Evolutionary conservation across 1,139 yeast genomes (phyloP).

Genomic region (Hansenula lynferdii): DNA sequence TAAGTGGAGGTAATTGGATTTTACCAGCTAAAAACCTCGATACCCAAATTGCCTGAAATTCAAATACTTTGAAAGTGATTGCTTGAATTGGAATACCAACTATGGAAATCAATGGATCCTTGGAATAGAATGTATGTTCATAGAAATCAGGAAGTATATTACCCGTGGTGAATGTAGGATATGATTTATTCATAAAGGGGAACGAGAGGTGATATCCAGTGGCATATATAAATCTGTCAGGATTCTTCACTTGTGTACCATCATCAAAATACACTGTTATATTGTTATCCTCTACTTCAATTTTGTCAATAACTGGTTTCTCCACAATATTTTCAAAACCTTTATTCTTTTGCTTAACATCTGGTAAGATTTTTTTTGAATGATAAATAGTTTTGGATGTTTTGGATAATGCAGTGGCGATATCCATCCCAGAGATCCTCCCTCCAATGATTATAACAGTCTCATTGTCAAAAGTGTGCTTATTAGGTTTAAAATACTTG

Average conservation of each 20-base stretch:
- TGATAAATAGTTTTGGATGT: conserved; percentile 16
- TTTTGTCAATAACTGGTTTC: conserved; percentile 1
- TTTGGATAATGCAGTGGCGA: conserved; percentile 17
- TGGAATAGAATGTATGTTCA: conserved; percentile 33
- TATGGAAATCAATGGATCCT: conserved; percentile 31
- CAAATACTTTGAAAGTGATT: conserved; percentile 27
- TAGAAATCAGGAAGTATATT: conserved; percentile 18
- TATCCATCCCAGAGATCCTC: conserved; percentile 36
- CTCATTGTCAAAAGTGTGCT: conserved; percentile 23
- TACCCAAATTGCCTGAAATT: conserved; percentile 32
- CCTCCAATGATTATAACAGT: conserved; percentile 35
- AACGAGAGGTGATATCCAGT: conserved; percentile 37
- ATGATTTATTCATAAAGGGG: conserved; percentile 31
- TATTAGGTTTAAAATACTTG: conserved; percentile 27
- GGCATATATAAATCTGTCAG: conserved; percentile 33
- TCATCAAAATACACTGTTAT: conserved; percentile 30
- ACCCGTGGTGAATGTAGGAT: conserved; percentile 21
- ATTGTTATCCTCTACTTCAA: conserved; percentile 1
- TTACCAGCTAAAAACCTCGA: conserved; percentile 30
- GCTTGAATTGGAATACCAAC: conserved; percentile 36
- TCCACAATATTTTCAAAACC: conserved; percentile 4
- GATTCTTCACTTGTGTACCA: conserved; percentile 25
- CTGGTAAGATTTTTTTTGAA: conserved; percentile 3
- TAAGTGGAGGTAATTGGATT: conserved; percentile 20
- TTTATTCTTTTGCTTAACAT: background rate